phyloP scores from a whole-genome alignment of 1,284 basidiomycete genomes.

The Malassezia restricta region DNA sequence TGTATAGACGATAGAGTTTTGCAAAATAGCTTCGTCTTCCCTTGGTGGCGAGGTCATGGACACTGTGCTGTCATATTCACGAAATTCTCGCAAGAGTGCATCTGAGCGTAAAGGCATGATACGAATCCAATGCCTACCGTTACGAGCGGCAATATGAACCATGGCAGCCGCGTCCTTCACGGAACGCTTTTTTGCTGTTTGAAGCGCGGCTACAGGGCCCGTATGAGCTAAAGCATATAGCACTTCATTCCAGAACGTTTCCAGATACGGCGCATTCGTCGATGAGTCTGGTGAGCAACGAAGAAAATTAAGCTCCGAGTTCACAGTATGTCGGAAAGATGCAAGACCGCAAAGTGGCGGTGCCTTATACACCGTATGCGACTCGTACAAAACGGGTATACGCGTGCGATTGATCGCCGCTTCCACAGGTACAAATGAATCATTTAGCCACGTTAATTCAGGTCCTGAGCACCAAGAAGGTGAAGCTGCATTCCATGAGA shows the following conservation, averaged over 20 bases:
- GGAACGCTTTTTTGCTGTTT: background rate
- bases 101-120: conserved; percentile 1
- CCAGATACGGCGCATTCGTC: conserved; percentile 10
- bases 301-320: conserved; percentile 5
- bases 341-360: conserved; percentile 3
- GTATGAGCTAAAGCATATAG: background rate
- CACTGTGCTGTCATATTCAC: conserved; percentile 1
- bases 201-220: background rate
- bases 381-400: background rate
- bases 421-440: background rate
- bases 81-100: conserved; percentile 9
- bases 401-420: background rate
- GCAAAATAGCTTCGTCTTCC: background rate
- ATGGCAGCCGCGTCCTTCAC: background rate
- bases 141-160: conserved; percentile 1
- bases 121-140: conserved; percentile 5
- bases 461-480: conserved; percentile 6
- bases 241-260: conserved; percentile 11
- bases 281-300: background rate
- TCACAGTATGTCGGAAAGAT: conserved; percentile 1
- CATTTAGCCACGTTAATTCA: background rate
- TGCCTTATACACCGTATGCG: background rate
- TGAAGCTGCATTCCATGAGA: conserved; percentile 4
- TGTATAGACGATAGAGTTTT: background rate
- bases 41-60: background rate